These are phyloP conservation scores for Maudiozyma serrabonitensis DNA, from an alignment of 805 yeast genomes.

Conservation along the genomic window DNA sequence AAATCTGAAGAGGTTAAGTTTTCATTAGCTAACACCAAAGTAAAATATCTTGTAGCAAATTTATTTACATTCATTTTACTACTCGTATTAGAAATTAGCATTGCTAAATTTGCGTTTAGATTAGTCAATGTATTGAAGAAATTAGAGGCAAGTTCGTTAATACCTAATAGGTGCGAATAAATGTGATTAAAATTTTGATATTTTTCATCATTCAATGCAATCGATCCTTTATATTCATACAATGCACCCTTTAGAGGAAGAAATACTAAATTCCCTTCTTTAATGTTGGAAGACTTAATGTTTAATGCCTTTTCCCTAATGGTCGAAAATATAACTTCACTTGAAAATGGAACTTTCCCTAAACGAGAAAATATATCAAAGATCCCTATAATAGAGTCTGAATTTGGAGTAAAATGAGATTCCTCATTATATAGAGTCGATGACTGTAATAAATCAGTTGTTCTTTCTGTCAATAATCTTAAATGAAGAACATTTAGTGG, in stretches of 20 bases:
- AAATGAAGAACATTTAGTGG: conserved; percentile 32
- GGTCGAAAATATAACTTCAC: conserved; percentile 40
- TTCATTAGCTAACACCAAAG: conserved; percentile 19
- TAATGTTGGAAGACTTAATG: conserved; percentile 11
- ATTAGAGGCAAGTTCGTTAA: conserved; percentile 21
- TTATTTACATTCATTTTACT: conserved; percentile 16
- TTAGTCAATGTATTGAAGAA: conserved; percentile 18
- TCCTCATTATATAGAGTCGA: conserved; percentile 33
- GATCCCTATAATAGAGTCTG: conserved; percentile 27
- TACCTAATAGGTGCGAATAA: conserved; percentile 22
- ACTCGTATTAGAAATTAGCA: conserved; percentile 20
- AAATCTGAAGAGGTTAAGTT: conserved; percentile 23
- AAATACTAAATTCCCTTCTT: conserved; percentile 13
- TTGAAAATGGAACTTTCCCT: conserved; percentile 50
- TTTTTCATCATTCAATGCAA: conserved; percentile 11
- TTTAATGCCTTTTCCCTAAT: conserved; percentile 22
- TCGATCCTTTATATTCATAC: conserved; percentile 12
- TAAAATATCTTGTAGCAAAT: conserved; percentile 13
- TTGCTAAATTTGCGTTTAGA: conserved; percentile 13
- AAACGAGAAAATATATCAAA: conserved; percentile 29
- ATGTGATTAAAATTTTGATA: conserved; percentile 21
- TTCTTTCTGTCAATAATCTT: conserved; percentile 53
- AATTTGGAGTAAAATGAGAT: conserved; percentile 20
- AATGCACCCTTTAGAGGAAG: conserved; percentile 23
- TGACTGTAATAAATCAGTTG: conserved; percentile 61